A percentile compares a stretch with the other conserved stretches of the same genome.
Conservation (phyloP, 2,329 filamentous ascomycete species). For the Chrysoporthe austroafricana region DNA sequence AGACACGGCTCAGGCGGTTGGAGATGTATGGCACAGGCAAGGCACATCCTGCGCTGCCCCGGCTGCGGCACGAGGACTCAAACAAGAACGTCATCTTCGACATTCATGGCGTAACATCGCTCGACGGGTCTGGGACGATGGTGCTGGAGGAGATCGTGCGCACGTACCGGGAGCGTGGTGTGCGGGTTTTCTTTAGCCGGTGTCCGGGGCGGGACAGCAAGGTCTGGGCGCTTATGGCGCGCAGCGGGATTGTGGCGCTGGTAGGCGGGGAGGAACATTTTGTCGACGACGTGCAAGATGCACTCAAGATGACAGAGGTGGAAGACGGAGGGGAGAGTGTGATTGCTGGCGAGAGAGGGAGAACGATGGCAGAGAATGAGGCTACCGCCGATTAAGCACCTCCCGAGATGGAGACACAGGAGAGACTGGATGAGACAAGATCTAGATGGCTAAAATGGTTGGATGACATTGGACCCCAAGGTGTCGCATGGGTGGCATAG, state of each 20-base stretch:
- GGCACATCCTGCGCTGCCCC: slow-evolving; percentile 85
- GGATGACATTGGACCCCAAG: background rate
- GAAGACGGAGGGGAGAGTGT: slow-evolving; percentile 53
- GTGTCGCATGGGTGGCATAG: background rate
- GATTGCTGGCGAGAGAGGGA: slow-evolving; percentile 15
- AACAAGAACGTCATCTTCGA: slow-evolving; percentile 96
- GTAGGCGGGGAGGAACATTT: slow-evolving; percentile 81
- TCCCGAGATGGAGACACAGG: background rate
- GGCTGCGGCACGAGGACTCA: slow-evolving; percentile 74
- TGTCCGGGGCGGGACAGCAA: slow-evolving; percentile 51
- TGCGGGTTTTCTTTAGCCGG: slow-evolving; percentile 74
- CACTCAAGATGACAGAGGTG: slow-evolving; percentile 77
- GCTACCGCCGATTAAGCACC: slow-evolving; percentile 17
- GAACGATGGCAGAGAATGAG: slow-evolving; percentile 27
- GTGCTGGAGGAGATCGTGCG: slow-evolving; percentile 89
- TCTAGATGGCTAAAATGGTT: background rate
- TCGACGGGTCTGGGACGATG: slow-evolving; percentile 92
- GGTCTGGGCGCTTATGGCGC: slow-evolving; percentile 75
- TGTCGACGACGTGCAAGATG: slow-evolving; percentile 81
- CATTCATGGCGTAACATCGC: slow-evolving; percentile 92
- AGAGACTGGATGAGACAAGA: background rate
- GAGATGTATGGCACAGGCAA: slow-evolving; percentile 87
- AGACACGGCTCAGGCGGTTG: slow-evolving; percentile 78
- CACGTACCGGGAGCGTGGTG: slow-evolving; percentile 75
- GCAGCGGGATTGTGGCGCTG: slow-evolving; percentile 82